Evolutionary conservation across 257 asterid species (phyloP).

Genomic region (Anisodus tanguticus): DNA sequence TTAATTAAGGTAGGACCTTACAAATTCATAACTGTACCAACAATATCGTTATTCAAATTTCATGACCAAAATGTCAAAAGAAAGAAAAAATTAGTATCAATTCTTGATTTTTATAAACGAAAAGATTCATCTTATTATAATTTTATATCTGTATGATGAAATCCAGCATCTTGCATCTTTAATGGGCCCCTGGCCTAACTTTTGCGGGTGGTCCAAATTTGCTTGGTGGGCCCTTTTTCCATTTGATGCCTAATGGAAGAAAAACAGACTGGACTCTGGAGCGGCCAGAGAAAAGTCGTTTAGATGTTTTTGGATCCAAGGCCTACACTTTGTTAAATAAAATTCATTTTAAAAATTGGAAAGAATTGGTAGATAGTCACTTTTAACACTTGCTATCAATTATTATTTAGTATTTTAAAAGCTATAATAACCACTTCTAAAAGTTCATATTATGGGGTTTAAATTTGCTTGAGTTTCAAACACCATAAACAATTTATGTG

Average conservation of each 20-base stretch:
- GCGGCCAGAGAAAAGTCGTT: slow-evolving; percentile 32
- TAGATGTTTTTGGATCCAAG: slow-evolving; percentile 59
- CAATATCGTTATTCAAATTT: background rate
- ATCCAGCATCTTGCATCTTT: slow-evolving; percentile 52
- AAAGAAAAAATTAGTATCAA: background rate
- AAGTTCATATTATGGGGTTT: too few species aligned
- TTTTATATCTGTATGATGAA: slow-evolving; percentile 57
- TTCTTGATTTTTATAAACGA: background rate
- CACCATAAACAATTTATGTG: too few species aligned
- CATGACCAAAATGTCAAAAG: background rate
- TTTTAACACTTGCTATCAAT: too few species aligned
- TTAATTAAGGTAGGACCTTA: too few species aligned
- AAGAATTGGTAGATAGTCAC: background rate
- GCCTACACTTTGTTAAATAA: slow-evolving; percentile 28
- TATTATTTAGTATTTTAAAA: too few species aligned
- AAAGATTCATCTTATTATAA: background rate
- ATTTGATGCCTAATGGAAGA: slow-evolving; percentile 42
- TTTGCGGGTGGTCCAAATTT: slow-evolving; percentile 42
- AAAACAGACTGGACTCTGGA: slow-evolving; percentile 33
- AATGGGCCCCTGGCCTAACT: slow-evolving; percentile 42
- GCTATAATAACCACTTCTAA: too few species aligned
- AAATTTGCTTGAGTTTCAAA: too few species aligned
- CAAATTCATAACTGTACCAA: background rate
- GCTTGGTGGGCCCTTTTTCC: slow-evolving; percentile 45
- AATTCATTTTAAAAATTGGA: background rate